Evolutionary conservation across 108 stramenopile species (phyloP).

Genomic region (Mayamaea pseudoterrestris): DNA sequence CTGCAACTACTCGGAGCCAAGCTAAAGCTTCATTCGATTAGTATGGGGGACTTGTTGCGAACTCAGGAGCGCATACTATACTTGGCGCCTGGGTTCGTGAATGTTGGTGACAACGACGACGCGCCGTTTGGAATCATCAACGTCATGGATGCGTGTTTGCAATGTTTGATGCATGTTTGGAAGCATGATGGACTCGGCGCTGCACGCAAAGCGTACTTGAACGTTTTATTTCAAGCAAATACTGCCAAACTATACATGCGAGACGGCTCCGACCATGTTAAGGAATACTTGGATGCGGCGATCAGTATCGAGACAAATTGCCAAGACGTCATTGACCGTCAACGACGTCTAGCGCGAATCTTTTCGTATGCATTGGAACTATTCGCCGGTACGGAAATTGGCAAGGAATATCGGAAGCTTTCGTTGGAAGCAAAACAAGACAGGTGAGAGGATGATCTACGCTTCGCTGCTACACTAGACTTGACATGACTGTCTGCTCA

Average conservation of each 20-base stretch:
- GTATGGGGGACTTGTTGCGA: neutral
- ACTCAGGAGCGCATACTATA: slow-evolving; percentile 51
- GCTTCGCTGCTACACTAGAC: too few species aligned
- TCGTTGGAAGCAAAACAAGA: too few species aligned
- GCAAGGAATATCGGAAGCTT: too few species aligned
- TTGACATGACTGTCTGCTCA: too few species aligned
- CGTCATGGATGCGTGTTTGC: slow-evolving; percentile 23
- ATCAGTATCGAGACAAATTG: slow-evolving; percentile 23
- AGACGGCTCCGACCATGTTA: slow-evolving; percentile 1
- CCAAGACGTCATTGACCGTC: too few species aligned
- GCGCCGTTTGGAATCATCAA: slow-evolving; percentile 17
- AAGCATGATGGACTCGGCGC: slow-evolving; percentile 10
- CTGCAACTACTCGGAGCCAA: slow-evolving; percentile 41
- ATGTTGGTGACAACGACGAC: slow-evolving; percentile 10
- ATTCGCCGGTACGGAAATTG: too few species aligned
- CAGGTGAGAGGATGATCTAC: too few species aligned
- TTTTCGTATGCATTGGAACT: too few species aligned
- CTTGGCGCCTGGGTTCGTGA: slow-evolving; percentile 26
- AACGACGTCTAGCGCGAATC: too few species aligned
- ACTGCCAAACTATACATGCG: slow-evolving; percentile 14
- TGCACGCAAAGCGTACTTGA: slow-evolving; percentile 41
- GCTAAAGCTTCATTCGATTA: slow-evolving; percentile 25
- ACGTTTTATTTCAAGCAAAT: slow-evolving; percentile 39
- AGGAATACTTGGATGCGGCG: slow-evolving; percentile 27
- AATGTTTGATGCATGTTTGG: slow-evolving; percentile 25